Evolutionary conservation across 305 asterid species (phyloP), one percentile per base, ranked within the genome.

Genomic region (Fraxinus sp.): DNA sequence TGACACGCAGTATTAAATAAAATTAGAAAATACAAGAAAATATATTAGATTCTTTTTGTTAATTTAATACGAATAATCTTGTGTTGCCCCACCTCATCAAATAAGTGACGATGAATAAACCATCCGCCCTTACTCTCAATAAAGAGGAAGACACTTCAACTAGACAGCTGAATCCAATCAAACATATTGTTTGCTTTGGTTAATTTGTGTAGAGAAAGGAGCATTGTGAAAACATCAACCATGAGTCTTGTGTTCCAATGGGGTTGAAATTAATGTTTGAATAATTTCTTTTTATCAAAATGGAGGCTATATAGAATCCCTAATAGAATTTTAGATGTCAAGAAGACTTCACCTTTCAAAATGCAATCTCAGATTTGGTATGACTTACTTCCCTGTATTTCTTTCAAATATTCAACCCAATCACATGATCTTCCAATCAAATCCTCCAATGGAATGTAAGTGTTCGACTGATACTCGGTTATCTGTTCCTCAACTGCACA

Each of bases 401-500:
- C 82, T 77, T 71, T 85, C 1, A 62, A 35, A 72, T 72, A 81
- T 30, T 79, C 83, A 16, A 22, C 81, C 88, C 87, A 87, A 80
- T 88, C 89, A 8, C 75, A 70, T 0, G 88, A 84, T 52, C 82
- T 84, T 73, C 71, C 88, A 22, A 84, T 75, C 89, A 91, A 81
- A 32, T 89, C 89, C 77, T 88, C 91, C 87, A 85, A 59, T 0
- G 86, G 78, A 18, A 86, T 80, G 32, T 32, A 82, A 20, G 77
- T 33, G 7, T 62, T 36, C 18, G 88, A 30, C 36, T 84, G 82
- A 78, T 76, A 35, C 55, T 39, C 74, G 0, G 14, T 55, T 20
- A n/a, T 81, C 35, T 81, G 87, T 18, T 59, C 78, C 77, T 26
- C 85, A 0, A 57, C 22, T 41, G 52, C 20, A 16, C 39, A 24